These are phyloP conservation scores for Cicer chorassanicum DNA, from an alignment of 306 rosid genomes.

Conservation along the genomic window DNA sequence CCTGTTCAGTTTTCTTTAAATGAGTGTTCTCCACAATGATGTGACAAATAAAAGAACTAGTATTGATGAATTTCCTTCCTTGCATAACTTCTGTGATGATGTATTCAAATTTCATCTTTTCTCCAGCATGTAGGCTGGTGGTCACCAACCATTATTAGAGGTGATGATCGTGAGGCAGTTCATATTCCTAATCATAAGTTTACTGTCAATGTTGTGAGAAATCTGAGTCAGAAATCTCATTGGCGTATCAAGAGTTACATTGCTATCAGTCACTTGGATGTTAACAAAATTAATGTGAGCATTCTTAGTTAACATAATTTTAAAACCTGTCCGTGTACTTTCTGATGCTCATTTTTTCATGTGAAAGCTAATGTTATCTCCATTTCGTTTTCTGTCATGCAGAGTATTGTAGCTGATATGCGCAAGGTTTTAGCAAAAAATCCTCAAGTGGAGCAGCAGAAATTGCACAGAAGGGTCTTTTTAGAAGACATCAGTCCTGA, in stretches of 20 bases:
- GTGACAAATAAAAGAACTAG: conserved; percentile 30
- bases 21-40: conserved; percentile 25
- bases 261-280: conserved; percentile 95
- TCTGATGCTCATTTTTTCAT: conserved; percentile 34
- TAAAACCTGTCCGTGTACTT: conserved; percentile 37
- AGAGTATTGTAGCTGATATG: conserved; percentile 97
- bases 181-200: conserved; percentile 99
- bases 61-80: conserved; percentile 32
- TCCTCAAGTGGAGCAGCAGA: conserved; percentile 98
- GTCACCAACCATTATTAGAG: conserved; percentile 98
- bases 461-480: conserved; percentile 95
- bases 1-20: not conserved
- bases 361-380: conserved; percentile 32
- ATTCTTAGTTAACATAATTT: conserved; percentile 43
- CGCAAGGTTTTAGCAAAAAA: conserved; percentile 96
- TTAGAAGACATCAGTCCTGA: conserved; percentile 77
- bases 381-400: conserved; percentile 37
- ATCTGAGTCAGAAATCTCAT: conserved; percentile 94
- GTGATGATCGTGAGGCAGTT: conserved; percentile 99
- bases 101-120: conserved; percentile 34
- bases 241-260: conserved; percentile 96
- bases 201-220: conserved; percentile 93
- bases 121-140: conserved; percentile 99
- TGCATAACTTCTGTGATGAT: conserved; percentile 26
- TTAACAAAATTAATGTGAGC: conserved; percentile 91